Base-by-base conservation (phyloP, 2,329 filamentous ascomycete genomes). In the Colletotrichum lentis region DNA sequence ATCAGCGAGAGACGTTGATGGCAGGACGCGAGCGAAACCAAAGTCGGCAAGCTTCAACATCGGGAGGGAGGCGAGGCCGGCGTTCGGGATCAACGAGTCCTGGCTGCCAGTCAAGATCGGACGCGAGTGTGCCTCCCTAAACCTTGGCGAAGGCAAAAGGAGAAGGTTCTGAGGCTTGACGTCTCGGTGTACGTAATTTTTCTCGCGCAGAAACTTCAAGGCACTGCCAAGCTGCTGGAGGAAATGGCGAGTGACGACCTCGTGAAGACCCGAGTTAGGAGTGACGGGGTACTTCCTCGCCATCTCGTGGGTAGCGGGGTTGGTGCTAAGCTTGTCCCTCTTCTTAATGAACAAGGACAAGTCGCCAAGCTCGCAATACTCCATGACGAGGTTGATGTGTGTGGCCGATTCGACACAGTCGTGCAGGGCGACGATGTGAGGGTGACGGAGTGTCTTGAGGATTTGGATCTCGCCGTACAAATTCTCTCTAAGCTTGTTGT, bases 21-120 rank as follows among this genome's bases (percentile, higher is more conserved):
- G 95, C 56, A 99, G 82, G 63, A 96, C 93, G 64, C 96, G 90
- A 64, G 96, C 96, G 77, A 99, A 99, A n/a, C 96, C 96, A 76
- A 99, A 99, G 81, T 99, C 96, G 65, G 96, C 96, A 73, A 99
- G 90, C 81, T 99, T 99, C 69, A 99, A 87, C 91, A 98, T 96
- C 5, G 96, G 96, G 49, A 99, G 81, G 20, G 94, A 96, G 61
- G 88, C 85, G 37, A 99, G 82, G 8, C 96, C 96, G 31, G 90
- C 90, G 31, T 90, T 87, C 4, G 95, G 94, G 52, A 93, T 91
- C 64, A 96, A 83, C 0, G 93, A 94, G 76, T 94, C 89, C 50
- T 91, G 89, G 74, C 91, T 94, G 59, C 90, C 91, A 68, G 85
- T 86, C 77, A 96, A 89, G 66, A 96, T 89, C 20, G 92, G 90